Conservation (phyloP, 352 stramenopile species). For the Phytophthora palmivora region DNA sequence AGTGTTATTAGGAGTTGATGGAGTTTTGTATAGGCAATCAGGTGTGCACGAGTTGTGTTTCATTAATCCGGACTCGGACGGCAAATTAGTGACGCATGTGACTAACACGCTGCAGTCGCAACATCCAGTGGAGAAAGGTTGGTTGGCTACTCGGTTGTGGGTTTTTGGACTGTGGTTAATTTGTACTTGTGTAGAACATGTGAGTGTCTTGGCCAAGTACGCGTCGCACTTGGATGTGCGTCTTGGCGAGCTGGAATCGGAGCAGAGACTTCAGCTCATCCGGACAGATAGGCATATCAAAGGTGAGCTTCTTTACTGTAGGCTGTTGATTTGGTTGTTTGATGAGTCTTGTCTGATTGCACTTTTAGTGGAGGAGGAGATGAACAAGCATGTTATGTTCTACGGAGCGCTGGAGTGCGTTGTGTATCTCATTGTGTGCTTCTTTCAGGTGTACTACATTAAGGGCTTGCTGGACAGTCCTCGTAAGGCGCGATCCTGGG, state of each 20-base stretch:
- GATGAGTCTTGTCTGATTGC: not conserved
- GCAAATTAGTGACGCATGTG: slow-evolving; percentile 84
- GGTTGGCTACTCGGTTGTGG: not conserved
- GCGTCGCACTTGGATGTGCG: slow-evolving; percentile 81
- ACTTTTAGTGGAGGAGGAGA: slow-evolving; percentile 72
- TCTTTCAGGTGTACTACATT: slow-evolving; percentile 84
- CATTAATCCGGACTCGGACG: slow-evolving; percentile 71
- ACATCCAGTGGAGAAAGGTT: slow-evolving; percentile 81
- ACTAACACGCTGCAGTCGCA: slow-evolving; percentile 84
- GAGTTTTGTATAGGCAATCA: slow-evolving; percentile 35
- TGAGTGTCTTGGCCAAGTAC: slow-evolving; percentile 85
- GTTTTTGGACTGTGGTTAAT: not conserved
- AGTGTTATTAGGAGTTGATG: not conserved
- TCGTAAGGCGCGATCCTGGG: slow-evolving; percentile 58
- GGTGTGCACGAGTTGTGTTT: slow-evolving; percentile 82
- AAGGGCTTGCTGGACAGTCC: slow-evolving; percentile 71
- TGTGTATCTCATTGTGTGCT: slow-evolving; percentile 74
- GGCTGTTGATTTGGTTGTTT: not conserved
- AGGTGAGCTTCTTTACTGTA: slow-evolving; percentile 31
- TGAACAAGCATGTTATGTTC: slow-evolving; percentile 80
- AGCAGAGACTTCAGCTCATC: slow-evolving; percentile 79
- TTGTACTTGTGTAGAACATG: slow-evolving; percentile 56
- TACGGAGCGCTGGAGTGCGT: slow-evolving; percentile 76
- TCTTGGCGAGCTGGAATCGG: slow-evolving; percentile 81
- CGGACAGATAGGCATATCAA: slow-evolving; percentile 81